phyloP scores from a whole-genome alignment of 805 yeast genomes.

The Lipomyces yamanashiensis region DNA sequence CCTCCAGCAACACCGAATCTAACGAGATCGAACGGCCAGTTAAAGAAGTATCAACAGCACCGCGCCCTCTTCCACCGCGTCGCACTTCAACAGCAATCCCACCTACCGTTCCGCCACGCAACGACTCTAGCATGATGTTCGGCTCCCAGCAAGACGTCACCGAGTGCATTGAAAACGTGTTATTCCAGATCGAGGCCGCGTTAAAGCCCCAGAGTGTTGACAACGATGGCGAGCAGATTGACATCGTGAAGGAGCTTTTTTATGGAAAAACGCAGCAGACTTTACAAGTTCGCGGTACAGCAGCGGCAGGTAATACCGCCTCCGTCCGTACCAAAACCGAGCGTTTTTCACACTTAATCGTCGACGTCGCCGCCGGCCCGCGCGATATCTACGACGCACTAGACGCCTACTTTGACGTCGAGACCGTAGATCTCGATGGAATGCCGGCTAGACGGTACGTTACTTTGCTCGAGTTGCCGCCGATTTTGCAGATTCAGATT shows the following conservation, averaged over 20 bases:
- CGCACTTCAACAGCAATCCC: constrained; percentile 13
- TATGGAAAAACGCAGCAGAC: constrained; percentile 85
- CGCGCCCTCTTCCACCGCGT: constrained; percentile 18
- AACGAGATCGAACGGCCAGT: background rate
- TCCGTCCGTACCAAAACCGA: constrained; percentile 55
- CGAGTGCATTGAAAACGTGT: constrained; percentile 92
- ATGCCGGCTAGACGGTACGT: constrained; percentile 76
- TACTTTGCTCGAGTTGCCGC: constrained; percentile 73
- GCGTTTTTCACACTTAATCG: constrained; percentile 77
- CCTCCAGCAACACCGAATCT: background rate
- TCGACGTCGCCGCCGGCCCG: constrained; percentile 87
- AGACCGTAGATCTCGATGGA: constrained; percentile 64
- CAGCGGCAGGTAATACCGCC: background rate
- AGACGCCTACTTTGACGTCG: constrained; percentile 80
- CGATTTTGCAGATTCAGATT: constrained; percentile 85
- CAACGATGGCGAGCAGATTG: constrained; percentile 77
- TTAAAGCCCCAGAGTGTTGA: constrained; percentile 68
- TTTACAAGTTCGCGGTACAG: constrained; percentile 48
- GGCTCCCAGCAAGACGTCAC: constrained; percentile 96
- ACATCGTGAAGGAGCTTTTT: constrained; percentile 76
- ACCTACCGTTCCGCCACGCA: constrained; percentile 17
- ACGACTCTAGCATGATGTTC: constrained; percentile 32
- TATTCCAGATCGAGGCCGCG: constrained; percentile 89
- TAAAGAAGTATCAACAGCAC: background rate
- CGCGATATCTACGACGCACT: constrained; percentile 87